Evolutionary conservation across 1,139 yeast species (phyloP).

Genomic region (Scheffersomyces titani): DNA sequence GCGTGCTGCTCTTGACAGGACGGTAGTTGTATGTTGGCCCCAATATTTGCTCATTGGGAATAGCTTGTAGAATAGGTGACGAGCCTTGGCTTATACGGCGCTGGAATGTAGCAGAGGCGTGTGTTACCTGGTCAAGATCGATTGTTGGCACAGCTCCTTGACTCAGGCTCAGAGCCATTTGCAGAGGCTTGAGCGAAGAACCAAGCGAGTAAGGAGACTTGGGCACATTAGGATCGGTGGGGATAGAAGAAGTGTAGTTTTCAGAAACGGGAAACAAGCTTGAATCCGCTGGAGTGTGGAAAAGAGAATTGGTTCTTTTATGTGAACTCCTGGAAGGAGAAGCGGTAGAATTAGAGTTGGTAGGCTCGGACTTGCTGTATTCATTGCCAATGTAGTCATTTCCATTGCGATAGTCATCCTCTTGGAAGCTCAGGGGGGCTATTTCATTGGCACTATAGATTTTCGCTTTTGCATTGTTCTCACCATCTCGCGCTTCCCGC

Average conservation of each 20-base stretch:
- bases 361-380: constrained; percentile 6
- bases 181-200: background rate
- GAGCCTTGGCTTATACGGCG: background rate
- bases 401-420: too few species aligned
- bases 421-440: too few species aligned
- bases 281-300: constrained; percentile 3
- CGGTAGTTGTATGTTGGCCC: background rate
- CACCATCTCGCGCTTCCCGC: background rate
- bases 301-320: background rate
- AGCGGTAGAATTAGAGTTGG: constrained; percentile 3
- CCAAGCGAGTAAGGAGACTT: background rate
- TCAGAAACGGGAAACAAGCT: background rate
- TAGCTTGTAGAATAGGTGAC: background rate
- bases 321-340: constrained; percentile 3
- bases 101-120: constrained; percentile 8
- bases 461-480: background rate
- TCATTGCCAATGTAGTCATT: background rate
- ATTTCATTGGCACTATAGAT: background rate
- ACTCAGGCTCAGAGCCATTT: background rate
- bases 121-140: constrained; percentile 12
- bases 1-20: background rate
- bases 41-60: background rate
- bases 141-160: constrained; percentile 1
- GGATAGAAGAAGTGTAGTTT: background rate
- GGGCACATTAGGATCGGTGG: constrained; percentile 6